Percentiles rank a stretch among this genome's conserved stretches.
These are phyloP conservation scores for Cicer chorassanicum DNA, from an alignment of 306 rosid species.

Conservation along the genomic window DNA sequence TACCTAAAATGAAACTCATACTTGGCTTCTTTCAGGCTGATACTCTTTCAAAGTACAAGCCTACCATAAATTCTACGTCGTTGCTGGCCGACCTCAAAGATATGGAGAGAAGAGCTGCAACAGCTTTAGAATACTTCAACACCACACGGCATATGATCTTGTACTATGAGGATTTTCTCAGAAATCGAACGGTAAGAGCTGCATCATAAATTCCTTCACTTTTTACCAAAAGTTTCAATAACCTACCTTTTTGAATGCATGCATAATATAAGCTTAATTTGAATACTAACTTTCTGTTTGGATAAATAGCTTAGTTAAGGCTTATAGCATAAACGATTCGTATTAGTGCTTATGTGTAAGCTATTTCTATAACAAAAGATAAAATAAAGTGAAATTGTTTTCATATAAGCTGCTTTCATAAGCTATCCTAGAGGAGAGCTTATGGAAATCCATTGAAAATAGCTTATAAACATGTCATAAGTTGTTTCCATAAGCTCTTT, in stretches of 20 bases:
- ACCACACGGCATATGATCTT: slow-evolving; percentile 74
- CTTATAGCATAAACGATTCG: not conserved
- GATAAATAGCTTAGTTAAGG: not conserved
- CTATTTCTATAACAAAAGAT: not conserved
- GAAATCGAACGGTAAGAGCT: slow-evolving; percentile 66
- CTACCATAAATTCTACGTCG: slow-evolving; percentile 61
- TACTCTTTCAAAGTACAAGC: slow-evolving; percentile 78
- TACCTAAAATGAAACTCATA: slow-evolving; percentile 36
- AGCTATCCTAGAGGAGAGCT: not conserved
- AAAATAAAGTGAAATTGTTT: not conserved
- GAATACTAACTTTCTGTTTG: not conserved
- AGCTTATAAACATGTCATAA: not conserved
- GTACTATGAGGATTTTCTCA: slow-evolving; percentile 81
- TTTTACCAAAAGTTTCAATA: not conserved
- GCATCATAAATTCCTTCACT: slow-evolving; percentile 10
- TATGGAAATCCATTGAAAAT: not conserved
- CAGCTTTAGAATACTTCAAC: slow-evolving; percentile 67
- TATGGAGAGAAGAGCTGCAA: slow-evolving; percentile 64
- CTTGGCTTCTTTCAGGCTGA: slow-evolving; percentile 63
- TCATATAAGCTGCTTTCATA: not conserved
- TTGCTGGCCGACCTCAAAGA: slow-evolving; percentile 68
- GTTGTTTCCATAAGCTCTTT: not conserved
- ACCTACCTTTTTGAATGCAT: not conserved
- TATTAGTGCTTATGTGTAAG: not conserved
- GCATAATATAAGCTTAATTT: slow-evolving; percentile 28